A percentile compares a stretch with the other conserved stretches of the same genome.
phyloP scores from a whole-genome alignment of 2,329 filamentous ascomycete species.

The Colletotrichum phormii region DNA sequence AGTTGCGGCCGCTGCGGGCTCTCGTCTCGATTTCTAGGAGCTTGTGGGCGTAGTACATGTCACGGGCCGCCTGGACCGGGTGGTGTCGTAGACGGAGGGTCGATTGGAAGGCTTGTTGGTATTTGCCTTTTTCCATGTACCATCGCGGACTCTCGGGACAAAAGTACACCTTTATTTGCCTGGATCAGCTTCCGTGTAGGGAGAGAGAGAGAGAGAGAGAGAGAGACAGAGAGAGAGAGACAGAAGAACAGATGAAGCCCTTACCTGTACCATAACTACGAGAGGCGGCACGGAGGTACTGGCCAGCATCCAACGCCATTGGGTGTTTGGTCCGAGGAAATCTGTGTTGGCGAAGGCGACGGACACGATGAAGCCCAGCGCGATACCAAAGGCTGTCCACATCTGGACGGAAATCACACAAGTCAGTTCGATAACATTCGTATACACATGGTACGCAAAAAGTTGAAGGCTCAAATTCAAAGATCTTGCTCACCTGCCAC shows the following conservation, averaged over 20 bases:
- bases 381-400: conserved; percentile 51
- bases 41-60: conserved; percentile 62
- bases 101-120: conserved; percentile 57
- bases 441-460: background rate
- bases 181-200: too few relatives aligned
- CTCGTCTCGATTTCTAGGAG: conserved; percentile 46
- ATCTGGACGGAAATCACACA: background rate
- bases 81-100: conserved; percentile 59
- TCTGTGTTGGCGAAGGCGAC: conserved; percentile 45
- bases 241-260: background rate
- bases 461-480: background rate
- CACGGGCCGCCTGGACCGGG: conserved; percentile 60
- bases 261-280: conserved; percentile 56
- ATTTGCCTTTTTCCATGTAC: conserved; percentile 63
- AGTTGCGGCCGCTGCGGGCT: conserved; percentile 43
- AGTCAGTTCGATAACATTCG: background rate
- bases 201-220: too few relatives aligned
- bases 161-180: conserved; percentile 54
- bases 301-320: conserved; percentile 55
- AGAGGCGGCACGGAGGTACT: conserved; percentile 66
- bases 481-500: conserved; percentile 43
- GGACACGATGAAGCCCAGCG: conserved; percentile 51
- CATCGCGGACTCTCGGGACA: conserved; percentile 66
- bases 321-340: conserved; percentile 48
- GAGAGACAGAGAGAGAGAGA: too few relatives aligned